phyloP scores from a whole-genome alignment of 1,139 yeast genomes.

The Blastobotrys capitulatus region DNA sequence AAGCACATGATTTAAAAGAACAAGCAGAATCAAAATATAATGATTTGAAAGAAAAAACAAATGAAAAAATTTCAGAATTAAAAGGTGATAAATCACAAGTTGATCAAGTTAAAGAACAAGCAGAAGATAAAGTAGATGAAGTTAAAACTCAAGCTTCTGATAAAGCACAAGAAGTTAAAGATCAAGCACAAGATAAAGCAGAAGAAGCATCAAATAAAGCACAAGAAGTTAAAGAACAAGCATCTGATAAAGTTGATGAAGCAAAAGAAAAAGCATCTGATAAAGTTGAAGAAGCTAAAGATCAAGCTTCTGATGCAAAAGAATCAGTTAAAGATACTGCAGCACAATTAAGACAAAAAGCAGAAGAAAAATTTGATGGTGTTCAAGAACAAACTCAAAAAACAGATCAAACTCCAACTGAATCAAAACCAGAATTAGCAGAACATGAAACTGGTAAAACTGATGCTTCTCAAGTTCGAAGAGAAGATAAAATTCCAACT shows the following conservation, averaged over 20 bases:
- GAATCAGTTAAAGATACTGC: neutral
- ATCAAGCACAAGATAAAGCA: neutral
- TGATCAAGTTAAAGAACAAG: neutral
- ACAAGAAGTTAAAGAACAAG: neutral
- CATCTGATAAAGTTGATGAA: neutral
- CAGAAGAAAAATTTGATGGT: constrained; percentile 2
- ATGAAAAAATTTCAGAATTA: neutral
- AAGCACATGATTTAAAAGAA: neutral
- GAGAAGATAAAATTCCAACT: neutral
- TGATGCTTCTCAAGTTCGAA: neutral
- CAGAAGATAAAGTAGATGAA: neutral
- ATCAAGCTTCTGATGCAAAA: constrained; percentile 4
- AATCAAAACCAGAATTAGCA: neutral
- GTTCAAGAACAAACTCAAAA: constrained; percentile 8
- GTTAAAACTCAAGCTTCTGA: constrained; percentile 8
- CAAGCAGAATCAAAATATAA: neutral
- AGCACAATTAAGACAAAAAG: neutral
- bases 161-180: neutral
- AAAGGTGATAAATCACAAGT: neutral
- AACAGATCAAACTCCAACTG: constrained; percentile 3
- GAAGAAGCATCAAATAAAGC: neutral
- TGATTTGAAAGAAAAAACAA: neutral
- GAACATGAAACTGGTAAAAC: neutral
- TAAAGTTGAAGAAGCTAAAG: constrained; percentile 5
- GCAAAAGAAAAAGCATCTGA: neutral